Evolutionary conservation across 768 basidiomycete genomes (phyloP), one percentile per base, ranked within the genome.

Genomic region (Leccinum subgranulosum): DNA sequence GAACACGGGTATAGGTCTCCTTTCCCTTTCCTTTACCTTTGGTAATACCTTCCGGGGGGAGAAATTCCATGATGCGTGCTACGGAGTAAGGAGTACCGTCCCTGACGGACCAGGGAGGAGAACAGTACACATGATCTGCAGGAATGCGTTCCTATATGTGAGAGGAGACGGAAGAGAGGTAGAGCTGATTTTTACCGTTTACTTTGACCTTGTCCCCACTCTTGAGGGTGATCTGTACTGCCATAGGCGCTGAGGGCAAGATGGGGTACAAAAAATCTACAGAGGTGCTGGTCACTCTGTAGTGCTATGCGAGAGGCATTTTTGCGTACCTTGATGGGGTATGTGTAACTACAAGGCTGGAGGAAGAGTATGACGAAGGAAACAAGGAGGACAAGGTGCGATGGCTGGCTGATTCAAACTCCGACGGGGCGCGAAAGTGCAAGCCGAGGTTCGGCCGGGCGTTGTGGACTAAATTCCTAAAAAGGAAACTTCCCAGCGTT

Each of bases 51-150:
- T 88, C 85, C 10, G 92, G 87, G 33, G 90, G 88, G 17, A 98
- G 79, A 67, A 98, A 94, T 75, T 95, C 92, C 88, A 99, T 96
- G 76, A 99, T 92, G 65, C 96, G 87, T 50, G 91, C 95, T 58
- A 99, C 85, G 45, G 91, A 90, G 74, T 97, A 98, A 57, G 97
- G 95, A 59, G 94, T 93, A 66, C 93, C 92, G 70, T 97, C 94
- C 60, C 95, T 85, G 59, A 90, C 81, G 56, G 87, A 83, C 94
- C 94, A 98, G 60, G 86, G 89, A 29, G 94, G 90, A 31, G 95
- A 94, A 75, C 93, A 93, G 71, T 97, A 98, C 65, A 98, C 95
- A 77, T 98, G 94, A 75, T 98, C 96, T 97, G 66, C 45, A 56
- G 69, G 73, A 81, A 75, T 79, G 59, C 12, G 65, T 47, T 62